These are phyloP conservation scores for Cryptosporidium tyzzeri DNA, from an alignment of 169 alveolate species.

Conservation along the genomic window DNA sequence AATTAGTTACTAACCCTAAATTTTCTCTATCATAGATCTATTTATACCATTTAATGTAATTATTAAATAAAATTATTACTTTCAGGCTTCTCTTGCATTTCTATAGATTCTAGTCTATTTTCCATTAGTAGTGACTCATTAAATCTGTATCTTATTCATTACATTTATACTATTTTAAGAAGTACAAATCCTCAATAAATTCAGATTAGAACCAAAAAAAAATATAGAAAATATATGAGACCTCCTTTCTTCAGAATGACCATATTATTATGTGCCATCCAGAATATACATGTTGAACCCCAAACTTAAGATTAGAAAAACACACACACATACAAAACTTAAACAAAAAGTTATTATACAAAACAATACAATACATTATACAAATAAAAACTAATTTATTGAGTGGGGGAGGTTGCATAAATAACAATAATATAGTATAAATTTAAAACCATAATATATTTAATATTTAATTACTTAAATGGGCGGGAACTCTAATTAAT, in stretches of 20 bases:
- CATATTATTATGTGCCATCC: not conserved
- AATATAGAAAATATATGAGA: no score
- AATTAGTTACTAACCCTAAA: not conserved
- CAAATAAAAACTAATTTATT: not conserved
- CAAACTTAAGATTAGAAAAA: not conserved
- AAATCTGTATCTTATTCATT: no score
- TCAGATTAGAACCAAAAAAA: no score
- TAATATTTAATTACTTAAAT: not conserved
- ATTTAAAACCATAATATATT: constrained; percentile 5
- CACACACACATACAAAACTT: not conserved
- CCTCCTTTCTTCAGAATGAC: no score
- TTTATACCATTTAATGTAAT: no score
- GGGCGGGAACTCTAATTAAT: constrained; percentile 10
- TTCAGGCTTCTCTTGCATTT: not conserved
- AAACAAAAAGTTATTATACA: constrained; percentile 1
- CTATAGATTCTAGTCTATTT: no score
- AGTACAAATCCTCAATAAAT: no score
- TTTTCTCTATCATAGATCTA: no score
- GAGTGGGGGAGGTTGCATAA: not conserved
- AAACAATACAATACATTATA: not conserved
- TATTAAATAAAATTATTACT: no score
- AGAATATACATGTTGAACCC: no score
- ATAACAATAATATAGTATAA: constrained; percentile 8
- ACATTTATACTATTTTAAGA: not conserved
- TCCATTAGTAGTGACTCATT: no score